Conservation (phyloP, 176 grass and related monocot species). For the Eragrostis curvula region DNA sequence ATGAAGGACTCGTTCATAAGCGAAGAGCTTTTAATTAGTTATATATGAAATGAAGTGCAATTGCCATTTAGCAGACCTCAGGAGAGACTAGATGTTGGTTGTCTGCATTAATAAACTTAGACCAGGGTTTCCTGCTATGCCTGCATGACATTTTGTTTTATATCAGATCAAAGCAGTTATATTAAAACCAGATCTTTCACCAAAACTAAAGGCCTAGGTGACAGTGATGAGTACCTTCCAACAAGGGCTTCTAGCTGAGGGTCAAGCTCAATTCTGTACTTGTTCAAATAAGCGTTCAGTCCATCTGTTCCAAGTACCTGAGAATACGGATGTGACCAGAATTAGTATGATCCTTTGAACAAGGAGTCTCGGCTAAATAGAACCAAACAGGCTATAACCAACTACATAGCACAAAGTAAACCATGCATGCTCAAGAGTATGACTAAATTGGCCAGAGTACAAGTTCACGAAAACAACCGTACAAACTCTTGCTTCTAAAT, state of each 20-base stretch:
- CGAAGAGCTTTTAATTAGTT: constrained; percentile 6
- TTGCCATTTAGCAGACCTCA: constrained; percentile 57
- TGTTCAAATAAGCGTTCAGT: constrained; percentile 90
- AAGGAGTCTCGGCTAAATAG: background rate
- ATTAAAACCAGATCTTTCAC: background rate
- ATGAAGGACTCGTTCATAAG: constrained; percentile 13
- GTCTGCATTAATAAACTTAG: constrained; percentile 92
- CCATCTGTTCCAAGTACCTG: constrained; percentile 93
- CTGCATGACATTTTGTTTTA: constrained; percentile 39
- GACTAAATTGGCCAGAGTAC: background rate
- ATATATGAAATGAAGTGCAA: background rate
- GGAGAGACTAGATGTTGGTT: constrained; percentile 92
- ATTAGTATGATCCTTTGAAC: constrained; percentile 7
- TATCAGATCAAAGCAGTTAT: constrained; percentile 13
- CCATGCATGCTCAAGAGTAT: background rate
- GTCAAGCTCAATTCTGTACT: constrained; percentile 88
- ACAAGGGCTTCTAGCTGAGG: constrained; percentile 94
- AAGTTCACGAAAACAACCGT: background rate
- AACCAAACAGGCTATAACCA: background rate
- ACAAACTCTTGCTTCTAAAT: background rate
- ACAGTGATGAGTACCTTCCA: constrained; percentile 66
- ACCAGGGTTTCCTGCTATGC: constrained; percentile 93
- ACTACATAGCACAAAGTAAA: background rate
- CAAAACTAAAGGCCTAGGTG: constrained; percentile 2
- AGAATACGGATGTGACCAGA: background rate